A percentile compares a stretch with the other conserved stretches of the same genome.
Evolutionary conservation across 352 stramenopile genomes (phyloP).

Genomic region (Phytophthora vignae): DNA sequence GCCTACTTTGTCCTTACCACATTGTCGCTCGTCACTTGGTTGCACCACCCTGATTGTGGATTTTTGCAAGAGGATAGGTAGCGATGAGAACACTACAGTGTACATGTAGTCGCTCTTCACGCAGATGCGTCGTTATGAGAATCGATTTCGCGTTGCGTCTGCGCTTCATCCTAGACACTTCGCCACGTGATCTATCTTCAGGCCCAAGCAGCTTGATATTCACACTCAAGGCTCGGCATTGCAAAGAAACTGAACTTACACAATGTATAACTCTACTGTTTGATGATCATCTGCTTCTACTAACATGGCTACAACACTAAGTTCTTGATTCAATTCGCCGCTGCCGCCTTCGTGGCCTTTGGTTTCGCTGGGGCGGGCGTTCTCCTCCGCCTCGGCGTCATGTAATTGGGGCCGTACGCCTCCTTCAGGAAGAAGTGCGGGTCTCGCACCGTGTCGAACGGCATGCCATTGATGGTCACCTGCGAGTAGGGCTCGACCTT

Average conservation of each 20-base stretch:
- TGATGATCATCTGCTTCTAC: not conserved
- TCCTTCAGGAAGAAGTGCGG: conserved; percentile 40
- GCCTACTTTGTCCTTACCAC: not conserved
- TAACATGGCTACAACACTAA: not conserved
- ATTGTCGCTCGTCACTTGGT: not conserved
- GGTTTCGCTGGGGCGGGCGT: not conserved
- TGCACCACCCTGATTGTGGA: not conserved
- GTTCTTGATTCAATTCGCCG: not conserved
- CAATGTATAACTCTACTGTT: not conserved
- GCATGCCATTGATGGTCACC: conserved; percentile 43
- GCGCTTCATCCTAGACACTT: too few relatives aligned
- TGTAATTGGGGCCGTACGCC: conserved; percentile 45
- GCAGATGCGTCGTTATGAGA: too few relatives aligned
- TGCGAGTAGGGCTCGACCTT: conserved; percentile 35
- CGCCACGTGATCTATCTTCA: too few relatives aligned
- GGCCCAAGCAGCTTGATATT: too few relatives aligned
- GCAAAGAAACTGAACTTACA: too few relatives aligned
- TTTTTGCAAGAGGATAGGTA: too few relatives aligned
- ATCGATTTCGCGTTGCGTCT: too few relatives aligned
- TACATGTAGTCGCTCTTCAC: too few relatives aligned
- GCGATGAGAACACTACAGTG: too few relatives aligned
- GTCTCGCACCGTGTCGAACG: conserved; percentile 46
- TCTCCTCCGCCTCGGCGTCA: conserved; percentile 31
- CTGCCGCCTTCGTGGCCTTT: too few relatives aligned
- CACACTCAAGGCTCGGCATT: too few relatives aligned